phyloP scores from a whole-genome alignment of 495 filamentous ascomycete genomes.

The Talaromyces borbonicus region DNA sequence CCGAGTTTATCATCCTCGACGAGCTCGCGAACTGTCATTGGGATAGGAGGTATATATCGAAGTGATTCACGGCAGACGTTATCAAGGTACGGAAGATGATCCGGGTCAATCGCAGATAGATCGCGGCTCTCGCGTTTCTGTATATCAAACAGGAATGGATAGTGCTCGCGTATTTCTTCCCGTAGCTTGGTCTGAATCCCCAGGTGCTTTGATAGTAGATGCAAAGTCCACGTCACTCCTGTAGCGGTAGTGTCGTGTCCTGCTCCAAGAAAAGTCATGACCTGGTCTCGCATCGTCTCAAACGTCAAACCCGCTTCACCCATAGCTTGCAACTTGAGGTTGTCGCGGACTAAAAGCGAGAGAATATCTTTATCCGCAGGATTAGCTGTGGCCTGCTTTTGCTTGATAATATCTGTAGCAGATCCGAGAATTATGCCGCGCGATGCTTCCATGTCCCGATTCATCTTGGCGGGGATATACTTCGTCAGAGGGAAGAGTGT shows the following conservation, averaged over 20 bases:
- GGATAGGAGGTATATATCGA: slow-evolving; percentile 37
- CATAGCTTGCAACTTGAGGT: slow-evolving; percentile 24
- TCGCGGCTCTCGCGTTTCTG: slow-evolving; percentile 8
- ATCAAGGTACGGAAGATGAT: slow-evolving; percentile 34
- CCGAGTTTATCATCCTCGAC: slow-evolving; percentile 12
- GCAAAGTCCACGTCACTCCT: slow-evolving; percentile 16
- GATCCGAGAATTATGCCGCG: slow-evolving; percentile 28
- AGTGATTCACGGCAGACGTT: slow-evolving; percentile 42
- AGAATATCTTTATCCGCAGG: slow-evolving; percentile 35
- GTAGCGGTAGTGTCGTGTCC: slow-evolving; percentile 20
- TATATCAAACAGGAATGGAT: slow-evolving; percentile 14
- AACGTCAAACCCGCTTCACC: slow-evolving; percentile 26
- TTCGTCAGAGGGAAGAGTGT: slow-evolving; percentile 33
- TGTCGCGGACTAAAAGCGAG: slow-evolving; percentile 31
- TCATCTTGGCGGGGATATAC: slow-evolving; percentile 35
- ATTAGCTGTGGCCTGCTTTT: slow-evolving; percentile 24
- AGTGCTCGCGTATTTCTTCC: slow-evolving; percentile 16
- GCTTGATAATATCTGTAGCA: slow-evolving; percentile 24
- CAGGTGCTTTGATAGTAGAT: slow-evolving; percentile 17
- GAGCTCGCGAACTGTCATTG: slow-evolving; percentile 21
- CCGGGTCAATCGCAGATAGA: slow-evolving; percentile 10
- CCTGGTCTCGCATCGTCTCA: slow-evolving; percentile 39
- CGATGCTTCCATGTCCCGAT: slow-evolving; percentile 31
- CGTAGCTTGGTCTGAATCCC: slow-evolving; percentile 15
- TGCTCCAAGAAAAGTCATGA: slow-evolving; percentile 28